Base-by-base conservation (phyloP, 1,139 yeast species). In the Keqinozyma sinolaborantium region DNA sequence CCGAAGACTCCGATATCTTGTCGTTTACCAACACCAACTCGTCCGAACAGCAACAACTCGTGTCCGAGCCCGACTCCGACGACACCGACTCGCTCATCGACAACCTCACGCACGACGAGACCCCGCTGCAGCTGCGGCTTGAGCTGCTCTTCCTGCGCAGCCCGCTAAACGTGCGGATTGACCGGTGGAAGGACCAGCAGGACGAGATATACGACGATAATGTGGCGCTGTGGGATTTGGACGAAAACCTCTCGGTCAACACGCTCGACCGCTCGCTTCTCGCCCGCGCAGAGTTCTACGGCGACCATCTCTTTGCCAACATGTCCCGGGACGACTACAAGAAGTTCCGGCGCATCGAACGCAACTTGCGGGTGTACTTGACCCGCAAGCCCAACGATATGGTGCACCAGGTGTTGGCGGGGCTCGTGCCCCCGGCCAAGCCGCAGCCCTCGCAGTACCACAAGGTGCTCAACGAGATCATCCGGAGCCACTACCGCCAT, bases 201-300 rank as follows among this genome's bases (percentile, higher is more conserved):
- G 35, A 37, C 3, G 40, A 34, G 9, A 28, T 53, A 18, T 51
- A 62, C 5, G 69, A 64, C 37, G 74, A 68, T 39, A 66, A 67
- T 41, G 54, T 60, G 4, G 74, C 74, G 11, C 60, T 68, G 30
- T 68, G 73, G 73, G 67, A 67, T 42, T 48, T 68, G 36, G 73
- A 67, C 40, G 72, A 64, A 38, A 53, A 59, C 35, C 42, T 58
- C 28, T 40, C 48, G 3, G 31, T 32, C 14, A 31, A 38, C 15
- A 32, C 36, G 13, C 39, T 40, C 19, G 47, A 38, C 32, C 43
- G 42, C 5, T 38, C 41, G 9, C 41, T 44, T 9, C 25, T 44
- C 5, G 29, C 46, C 9, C 34, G 51, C 14, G 47, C 47, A 23
- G 48, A 50, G 29, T 61, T 63, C 32, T 62, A 62, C 35, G 70